Evolutionary conservation across 345 rosid genomes (phyloP), one percentile per base, ranked within the genome.

Genomic region (Salix koriyanagi): DNA sequence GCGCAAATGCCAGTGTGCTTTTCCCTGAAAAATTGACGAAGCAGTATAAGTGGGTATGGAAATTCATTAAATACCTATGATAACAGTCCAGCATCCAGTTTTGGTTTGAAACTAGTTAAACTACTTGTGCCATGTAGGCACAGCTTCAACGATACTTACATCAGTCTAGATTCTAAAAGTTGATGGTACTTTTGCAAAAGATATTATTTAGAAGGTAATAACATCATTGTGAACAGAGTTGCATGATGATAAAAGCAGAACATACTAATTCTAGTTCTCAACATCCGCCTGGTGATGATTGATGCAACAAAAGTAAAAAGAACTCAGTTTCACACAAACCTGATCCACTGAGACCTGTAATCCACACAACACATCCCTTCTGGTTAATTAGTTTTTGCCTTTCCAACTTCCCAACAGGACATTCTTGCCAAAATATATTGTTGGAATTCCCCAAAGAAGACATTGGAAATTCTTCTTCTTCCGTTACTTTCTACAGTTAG

Each of bases 261-360:
- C 28, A 32, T 26, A 6, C 48, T 54, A 12, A 62, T 69, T 68
- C 25, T 69, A 9, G 37, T 67, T 34, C 26, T 14, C 19, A 62
- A 34, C 25, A 6, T 23, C 68, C 50, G 18, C 50, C 16, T 46
- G 16, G 50, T 15, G 42, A 25, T 25, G 73, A 4, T 23, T 37
- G 23, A 72, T 48, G 67, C 1, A 5, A 21, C 6, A 52, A 28
- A 72, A 25, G 23, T 14, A 61, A 39, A 25, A 37, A 46, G 50
- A 77, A 50, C 42, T n/a, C 65, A 37, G 58, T 34, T 28, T 41
- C 34, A 70, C 50, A 42, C 69, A 75, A 75, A 95, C 97, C 99
- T 88, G 99, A 95, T 84, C 97, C 97, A 74, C 99, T 95, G 46
- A 95, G 97, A 50, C 97, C 99, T 0, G 99, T 95, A 75, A 95